phyloP scores from a whole-genome alignment of 2,329 filamentous ascomycete genomes.

The Tricladium varicosporioides region DNA sequence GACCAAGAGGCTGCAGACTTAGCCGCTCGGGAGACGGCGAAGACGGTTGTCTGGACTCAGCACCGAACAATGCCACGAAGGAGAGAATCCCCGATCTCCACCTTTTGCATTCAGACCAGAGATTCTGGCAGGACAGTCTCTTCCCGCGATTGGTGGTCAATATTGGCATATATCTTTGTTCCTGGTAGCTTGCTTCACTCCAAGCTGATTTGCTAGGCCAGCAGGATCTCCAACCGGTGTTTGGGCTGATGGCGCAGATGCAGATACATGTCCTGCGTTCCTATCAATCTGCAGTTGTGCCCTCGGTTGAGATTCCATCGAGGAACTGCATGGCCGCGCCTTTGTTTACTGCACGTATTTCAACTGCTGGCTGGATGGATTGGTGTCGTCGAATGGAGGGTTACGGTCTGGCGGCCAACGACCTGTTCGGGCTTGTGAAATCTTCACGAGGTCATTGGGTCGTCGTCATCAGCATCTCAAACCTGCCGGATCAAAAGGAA shows the following conservation, averaged over 20 bases:
- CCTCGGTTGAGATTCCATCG: constrained; percentile 9
- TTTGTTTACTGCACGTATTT: constrained; percentile 13
- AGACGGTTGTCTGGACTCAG: constrained; percentile 11
- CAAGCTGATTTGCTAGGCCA: constrained; percentile 24
- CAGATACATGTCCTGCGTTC: constrained; percentile 14
- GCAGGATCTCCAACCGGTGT: constrained; percentile 17
- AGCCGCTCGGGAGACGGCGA: constrained; percentile 26
- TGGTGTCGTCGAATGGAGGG: constrained; percentile 10
- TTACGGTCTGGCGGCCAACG: constrained; percentile 22
- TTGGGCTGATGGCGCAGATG: constrained; percentile 28
- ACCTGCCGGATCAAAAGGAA: constrained; percentile 18
- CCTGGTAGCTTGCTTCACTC: constrained; percentile 20
- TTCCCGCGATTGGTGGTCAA: constrained; percentile 5
- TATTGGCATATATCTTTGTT: constrained; percentile 12
- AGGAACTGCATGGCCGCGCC: constrained; percentile 15
- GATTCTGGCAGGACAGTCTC: not conserved
- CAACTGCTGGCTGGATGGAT: constrained; percentile 1
- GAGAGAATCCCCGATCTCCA: constrained; percentile 10
- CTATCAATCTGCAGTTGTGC: constrained; percentile 23
- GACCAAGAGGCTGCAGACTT: constrained; percentile 18
- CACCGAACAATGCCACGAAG: constrained; percentile 16
- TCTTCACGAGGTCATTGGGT: constrained; percentile 23
- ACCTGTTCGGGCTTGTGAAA: constrained; percentile 21
- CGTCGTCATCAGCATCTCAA: constrained; percentile 24
- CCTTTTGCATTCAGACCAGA: not conserved